Percentiles rank a stretch among this genome's conserved stretches.
phyloP scores from a whole-genome alignment of 495 filamentous ascomycete species.

The Neurospora discreta region DNA sequence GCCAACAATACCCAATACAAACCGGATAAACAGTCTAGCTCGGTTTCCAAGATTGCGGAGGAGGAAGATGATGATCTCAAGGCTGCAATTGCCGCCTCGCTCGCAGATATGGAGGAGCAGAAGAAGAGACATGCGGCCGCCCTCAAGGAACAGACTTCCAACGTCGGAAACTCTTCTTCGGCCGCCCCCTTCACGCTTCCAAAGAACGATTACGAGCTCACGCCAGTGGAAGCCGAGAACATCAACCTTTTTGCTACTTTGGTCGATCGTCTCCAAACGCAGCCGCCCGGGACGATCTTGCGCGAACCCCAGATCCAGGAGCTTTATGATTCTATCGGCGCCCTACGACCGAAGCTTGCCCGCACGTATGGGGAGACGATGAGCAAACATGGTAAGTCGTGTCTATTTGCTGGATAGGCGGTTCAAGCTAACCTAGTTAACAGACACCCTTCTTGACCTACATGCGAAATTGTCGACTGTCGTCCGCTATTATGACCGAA shows the following conservation, averaged over 20 bases:
- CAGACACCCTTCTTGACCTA: conserved; percentile 78
- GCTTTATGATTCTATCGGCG: conserved; percentile 90
- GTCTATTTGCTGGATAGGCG: conserved; percentile 19
- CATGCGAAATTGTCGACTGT: conserved; percentile 94
- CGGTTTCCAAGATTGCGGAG: conserved; percentile 41
- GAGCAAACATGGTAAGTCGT: conserved; percentile 86
- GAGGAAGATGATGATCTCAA: conserved; percentile 91
- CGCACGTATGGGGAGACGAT: conserved; percentile 97
- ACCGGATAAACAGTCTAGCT: conserved; percentile 28
- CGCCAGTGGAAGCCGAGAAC: conserved; percentile 87
- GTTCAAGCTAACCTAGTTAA: conserved; percentile 20
- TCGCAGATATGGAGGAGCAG: conserved; percentile 96
- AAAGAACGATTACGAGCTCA: conserved; percentile 90
- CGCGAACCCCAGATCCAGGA: conserved; percentile 97
- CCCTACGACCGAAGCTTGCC: conserved; percentile 84
- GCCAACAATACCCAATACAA: conserved; percentile 23
- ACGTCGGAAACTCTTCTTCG: conserved; percentile 22
- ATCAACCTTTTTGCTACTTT: conserved; percentile 93
- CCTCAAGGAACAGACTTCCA: conserved; percentile 59
- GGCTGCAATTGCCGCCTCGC: conserved; percentile 91
- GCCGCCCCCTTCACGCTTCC: conserved; percentile 43
- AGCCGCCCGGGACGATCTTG: conserved; percentile 88
- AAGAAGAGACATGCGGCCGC: conserved; percentile 78
- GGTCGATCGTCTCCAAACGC: conserved; percentile 88
- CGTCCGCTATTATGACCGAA: conserved; percentile 96